Base-by-base conservation (phyloP, 116 monocot species). In the Cymodocea nodosa region DNA sequence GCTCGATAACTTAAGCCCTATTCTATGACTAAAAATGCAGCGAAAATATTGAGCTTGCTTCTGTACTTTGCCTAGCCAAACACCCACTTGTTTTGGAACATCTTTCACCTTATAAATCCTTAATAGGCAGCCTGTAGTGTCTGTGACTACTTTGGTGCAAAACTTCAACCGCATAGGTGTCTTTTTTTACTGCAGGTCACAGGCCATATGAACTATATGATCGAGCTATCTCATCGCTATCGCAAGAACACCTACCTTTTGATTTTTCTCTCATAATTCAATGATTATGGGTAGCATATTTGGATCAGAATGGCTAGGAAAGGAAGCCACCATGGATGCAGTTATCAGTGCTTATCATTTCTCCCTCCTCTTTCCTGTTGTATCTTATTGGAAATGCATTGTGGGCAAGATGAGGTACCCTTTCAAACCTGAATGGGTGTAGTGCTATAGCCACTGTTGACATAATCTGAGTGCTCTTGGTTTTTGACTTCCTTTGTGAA, bases 391-490 rank as follows among this genome's bases (percentile, higher is more conserved):
- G 94, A 90, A 89, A 48, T 90, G 94, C 75, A 87, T 83, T 65
- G 74, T 95, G 70, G 83, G 87, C 66, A 90, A 85, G 67, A 87
- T 85, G 75, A 85, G 87, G 76, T 95, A 87, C 71, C 85, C 87
- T 20, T 87, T 84, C 75, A 80, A 77, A 73, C 90, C 87, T 79
- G 94, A 94, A 68, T 94, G 90, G 81, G 84, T 87, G 87, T 95
- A 85, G 84, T 4, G 3, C 25, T 17, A 5, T 30, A 44, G 44
- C 44, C 44, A 44, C 44, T 44, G 44, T 3, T 44, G 12, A 10
- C 44, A 7, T 44, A 44, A 10, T 44, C 44, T 12, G 44, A 44
- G 44, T 44, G 44, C 12, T 44, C 12, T 44, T 44, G 5, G 44
- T 8, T 44, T 44, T 44, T 44, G 44, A 44, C 44, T 44, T 44